Percentiles rank a stretch among this genome's conserved stretches.
Conservation (phyloP, 2,329 filamentous ascomycete genomes). For the Fusarium sp. region DNA sequence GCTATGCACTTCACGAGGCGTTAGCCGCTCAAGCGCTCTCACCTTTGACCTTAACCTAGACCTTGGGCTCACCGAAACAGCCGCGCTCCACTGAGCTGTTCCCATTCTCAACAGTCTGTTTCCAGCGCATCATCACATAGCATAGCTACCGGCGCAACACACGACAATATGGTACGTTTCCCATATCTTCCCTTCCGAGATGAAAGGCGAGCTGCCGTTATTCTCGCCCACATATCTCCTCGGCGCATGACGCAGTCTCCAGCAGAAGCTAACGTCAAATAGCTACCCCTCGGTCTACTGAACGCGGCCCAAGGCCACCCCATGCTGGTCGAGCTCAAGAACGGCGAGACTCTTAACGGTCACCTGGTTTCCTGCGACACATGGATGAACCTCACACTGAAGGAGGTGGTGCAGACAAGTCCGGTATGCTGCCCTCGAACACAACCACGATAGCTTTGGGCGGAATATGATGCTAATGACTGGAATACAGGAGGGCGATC, state of each 20-base stretch:
- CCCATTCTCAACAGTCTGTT: conserved; percentile 44
- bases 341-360: conserved; percentile 96
- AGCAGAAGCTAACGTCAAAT: conserved; percentile 44
- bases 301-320: conserved; percentile 97
- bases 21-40: conserved; percentile 32
- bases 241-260: conserved; percentile 13
- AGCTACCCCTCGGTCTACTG: conserved; percentile 84
- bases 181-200: background rate
- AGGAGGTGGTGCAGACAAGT: conserved; percentile 97
- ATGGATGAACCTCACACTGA: conserved; percentile 99
- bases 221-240: background rate
- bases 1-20: conserved; percentile 45
- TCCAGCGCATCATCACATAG: conserved; percentile 43
- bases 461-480: conserved; percentile 30
- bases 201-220: background rate
- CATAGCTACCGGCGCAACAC: conserved; percentile 38
- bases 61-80: conserved; percentile 44
- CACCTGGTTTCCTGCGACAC: conserved; percentile 97
- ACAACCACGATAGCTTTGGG: conserved; percentile 1
- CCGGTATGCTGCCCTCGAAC: conserved; percentile 65
- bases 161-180: conserved; percentile 46
- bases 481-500: conserved; percentile 82
- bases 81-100: conserved; percentile 47
- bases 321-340: conserved; percentile 98
- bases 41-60: conserved; percentile 42